Percentiles rank a stretch among this genome's conserved stretches.
These are phyloP conservation scores for Candida vartiovaarae DNA, from an alignment of 805 yeast genomes.

Conservation along the genomic window DNA sequence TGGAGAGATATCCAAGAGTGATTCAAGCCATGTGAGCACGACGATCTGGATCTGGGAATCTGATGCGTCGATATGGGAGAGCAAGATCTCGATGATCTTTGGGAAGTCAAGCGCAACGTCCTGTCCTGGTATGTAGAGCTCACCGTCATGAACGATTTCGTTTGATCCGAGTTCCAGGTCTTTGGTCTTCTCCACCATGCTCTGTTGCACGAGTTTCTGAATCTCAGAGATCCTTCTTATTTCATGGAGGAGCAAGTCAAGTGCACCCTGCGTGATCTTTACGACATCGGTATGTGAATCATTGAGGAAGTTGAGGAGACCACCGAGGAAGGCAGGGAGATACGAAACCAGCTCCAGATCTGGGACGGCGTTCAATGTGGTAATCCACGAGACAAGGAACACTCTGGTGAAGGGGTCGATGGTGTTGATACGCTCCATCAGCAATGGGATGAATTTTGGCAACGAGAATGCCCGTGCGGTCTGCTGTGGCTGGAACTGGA, in stretches of 20 bases:
- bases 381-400: slow-evolving; percentile 90
- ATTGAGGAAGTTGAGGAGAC: slow-evolving; percentile 69
- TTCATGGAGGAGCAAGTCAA: slow-evolving; percentile 73
- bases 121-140: slow-evolving; percentile 64
- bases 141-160: slow-evolving; percentile 35
- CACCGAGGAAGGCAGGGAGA: slow-evolving; percentile 84
- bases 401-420: slow-evolving; percentile 89
- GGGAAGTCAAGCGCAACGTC: slow-evolving; percentile 78
- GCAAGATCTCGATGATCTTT: slow-evolving; percentile 69
- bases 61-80: slow-evolving; percentile 65
- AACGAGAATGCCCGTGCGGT: slow-evolving; percentile 71
- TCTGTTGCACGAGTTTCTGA: slow-evolving; percentile 41
- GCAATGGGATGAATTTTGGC: slow-evolving; percentile 82
- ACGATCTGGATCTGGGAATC: slow-evolving; percentile 73
- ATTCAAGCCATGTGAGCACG: slow-evolving; percentile 76
- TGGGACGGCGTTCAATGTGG: slow-evolving; percentile 87
- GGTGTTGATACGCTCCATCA: slow-evolving; percentile 85
- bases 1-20: slow-evolving; percentile 67
- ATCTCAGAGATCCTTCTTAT: slow-evolving; percentile 71
- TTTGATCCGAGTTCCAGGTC: slow-evolving; percentile 13
- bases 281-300: slow-evolving; percentile 84
- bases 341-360: slow-evolving; percentile 82
- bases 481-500: slow-evolving; percentile 55
- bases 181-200: slow-evolving; percentile 8
- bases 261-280: slow-evolving; percentile 71